Conservation (phyloP, 495 filamentous ascomycete genomes). For the Bacidia rubella region DNA sequence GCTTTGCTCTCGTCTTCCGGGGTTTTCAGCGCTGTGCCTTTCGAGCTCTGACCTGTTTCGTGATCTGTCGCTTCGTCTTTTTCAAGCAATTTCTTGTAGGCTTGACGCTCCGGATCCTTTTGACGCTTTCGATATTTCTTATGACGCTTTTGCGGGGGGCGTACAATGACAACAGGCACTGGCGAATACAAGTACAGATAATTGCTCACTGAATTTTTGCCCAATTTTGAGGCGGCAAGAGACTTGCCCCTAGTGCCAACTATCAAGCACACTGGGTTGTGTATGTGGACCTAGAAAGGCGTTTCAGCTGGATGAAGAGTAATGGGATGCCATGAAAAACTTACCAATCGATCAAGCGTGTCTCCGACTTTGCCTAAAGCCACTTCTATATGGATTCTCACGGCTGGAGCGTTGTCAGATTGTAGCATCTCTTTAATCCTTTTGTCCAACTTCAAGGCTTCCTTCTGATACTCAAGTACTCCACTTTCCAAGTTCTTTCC, state of each 20-base stretch:
- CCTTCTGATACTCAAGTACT: slow-evolving; percentile 46
- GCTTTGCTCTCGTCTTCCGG: slow-evolving; percentile 52
- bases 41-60: slow-evolving; percentile 39
- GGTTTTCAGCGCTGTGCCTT: slow-evolving; percentile 34
- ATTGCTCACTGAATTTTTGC: slow-evolving; percentile 89
- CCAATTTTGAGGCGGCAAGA: slow-evolving; percentile 76
- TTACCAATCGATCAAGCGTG: slow-evolving; percentile 85
- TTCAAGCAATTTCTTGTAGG: slow-evolving; percentile 38
- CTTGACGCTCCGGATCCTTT: slow-evolving; percentile 61
- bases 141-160: slow-evolving; percentile 74
- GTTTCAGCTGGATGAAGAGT: too few relatives aligned
- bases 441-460: slow-evolving; percentile 63
- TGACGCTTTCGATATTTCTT: slow-evolving; percentile 87
- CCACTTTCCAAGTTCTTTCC: neutral
- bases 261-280: slow-evolving; percentile 89
- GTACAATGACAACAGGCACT: slow-evolving; percentile 92
- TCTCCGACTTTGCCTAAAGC: slow-evolving; percentile 83
- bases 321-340: slow-evolving; percentile 18
- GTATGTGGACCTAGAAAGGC: slow-evolving; percentile 66
- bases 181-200: slow-evolving; percentile 94
- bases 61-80: slow-evolving; percentile 54
- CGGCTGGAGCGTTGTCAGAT: slow-evolving; percentile 59
- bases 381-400: slow-evolving; percentile 79
- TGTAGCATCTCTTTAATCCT: slow-evolving; percentile 73
- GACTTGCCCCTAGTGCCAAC: slow-evolving; percentile 85